These are phyloP conservation scores for Ajuga reptans DNA, from an alignment of 305 asterid species.

Conservation along the genomic window DNA sequence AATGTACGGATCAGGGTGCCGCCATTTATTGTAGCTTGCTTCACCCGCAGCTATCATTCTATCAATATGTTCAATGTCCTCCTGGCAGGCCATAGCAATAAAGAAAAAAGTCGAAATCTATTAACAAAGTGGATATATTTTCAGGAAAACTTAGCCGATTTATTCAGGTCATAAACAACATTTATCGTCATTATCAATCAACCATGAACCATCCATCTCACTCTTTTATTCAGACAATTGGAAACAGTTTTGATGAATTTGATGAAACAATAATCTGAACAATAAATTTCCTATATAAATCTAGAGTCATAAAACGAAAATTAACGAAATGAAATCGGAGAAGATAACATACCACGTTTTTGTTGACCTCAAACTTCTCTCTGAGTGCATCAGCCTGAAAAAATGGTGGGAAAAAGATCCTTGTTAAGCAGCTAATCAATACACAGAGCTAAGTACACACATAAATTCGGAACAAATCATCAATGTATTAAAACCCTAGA, in stretches of 20 bases:
- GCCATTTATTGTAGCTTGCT: conserved; percentile 53
- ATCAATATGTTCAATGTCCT: conserved; percentile 67
- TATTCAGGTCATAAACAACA: background rate
- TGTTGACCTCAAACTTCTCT: conserved; percentile 57
- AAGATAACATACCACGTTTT: conserved; percentile 39
- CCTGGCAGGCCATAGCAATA: conserved; percentile 33
- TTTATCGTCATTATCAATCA: background rate
- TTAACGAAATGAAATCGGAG: background rate
- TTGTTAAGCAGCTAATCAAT: background rate
- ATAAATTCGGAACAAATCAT: conserved; percentile 5
- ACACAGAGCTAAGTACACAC: background rate
- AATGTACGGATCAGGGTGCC: conserved; percentile 83
- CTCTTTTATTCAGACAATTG: no score
- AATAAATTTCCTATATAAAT: background rate
- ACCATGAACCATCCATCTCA: background rate
- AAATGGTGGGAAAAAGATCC: background rate
- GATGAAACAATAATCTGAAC: no score
- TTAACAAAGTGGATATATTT: background rate
- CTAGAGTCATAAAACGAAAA: background rate
- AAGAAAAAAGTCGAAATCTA: background rate
- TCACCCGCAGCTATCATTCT: conserved; percentile 64
- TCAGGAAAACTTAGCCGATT: background rate
- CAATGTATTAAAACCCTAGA: conserved; percentile 2
- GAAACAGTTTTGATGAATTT: no score
- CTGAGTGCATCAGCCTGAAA: conserved; percentile 53